Conservation (phyloP, 208 protist genomes). For the Leishmania aethiopica region DNA sequence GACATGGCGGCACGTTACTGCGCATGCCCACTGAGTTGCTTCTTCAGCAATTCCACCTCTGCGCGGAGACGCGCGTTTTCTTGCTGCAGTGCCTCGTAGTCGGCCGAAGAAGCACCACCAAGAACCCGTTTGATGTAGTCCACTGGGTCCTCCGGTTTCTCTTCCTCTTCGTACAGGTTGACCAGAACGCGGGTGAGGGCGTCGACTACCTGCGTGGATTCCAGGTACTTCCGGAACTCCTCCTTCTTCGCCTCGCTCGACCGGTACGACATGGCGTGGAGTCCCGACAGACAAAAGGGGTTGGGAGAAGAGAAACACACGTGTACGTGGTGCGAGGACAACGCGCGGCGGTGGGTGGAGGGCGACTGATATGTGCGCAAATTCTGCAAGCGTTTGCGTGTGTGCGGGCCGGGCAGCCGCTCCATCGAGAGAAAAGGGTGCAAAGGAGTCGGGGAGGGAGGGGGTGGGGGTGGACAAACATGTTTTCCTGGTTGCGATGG, state of each 20-base stretch:
- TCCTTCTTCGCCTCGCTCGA: constrained; percentile 95
- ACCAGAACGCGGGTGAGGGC: constrained; percentile 92
- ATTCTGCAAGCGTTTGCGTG: background rate
- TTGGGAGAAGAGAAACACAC: background rate
- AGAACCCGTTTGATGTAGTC: constrained; percentile 94
- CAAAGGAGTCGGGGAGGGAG: background rate
- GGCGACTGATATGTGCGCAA: background rate
- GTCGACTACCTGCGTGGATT: constrained; percentile 92
- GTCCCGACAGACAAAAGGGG: background rate
- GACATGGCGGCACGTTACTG: background rate
- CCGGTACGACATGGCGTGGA: constrained; percentile 82
- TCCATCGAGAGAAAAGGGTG: background rate
- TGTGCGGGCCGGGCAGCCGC: background rate
- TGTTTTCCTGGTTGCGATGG: background rate
- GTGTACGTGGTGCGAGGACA: background rate
- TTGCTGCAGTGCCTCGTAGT: constrained; percentile 87
- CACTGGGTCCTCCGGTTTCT: constrained; percentile 92
- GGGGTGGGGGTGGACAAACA: background rate
- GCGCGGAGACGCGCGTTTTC: constrained; percentile 85
- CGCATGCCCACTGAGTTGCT: constrained; percentile 61
- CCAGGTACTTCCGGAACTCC: constrained; percentile 95
- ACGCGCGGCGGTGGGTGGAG: too few species aligned
- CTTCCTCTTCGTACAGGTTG: constrained; percentile 93
- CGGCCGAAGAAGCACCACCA: constrained; percentile 86
- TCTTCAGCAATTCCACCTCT: constrained; percentile 83